phyloP scores from a whole-genome alignment of 2,329 filamentous ascomycete species.

The Ceratocystis alfenasii region DNA sequence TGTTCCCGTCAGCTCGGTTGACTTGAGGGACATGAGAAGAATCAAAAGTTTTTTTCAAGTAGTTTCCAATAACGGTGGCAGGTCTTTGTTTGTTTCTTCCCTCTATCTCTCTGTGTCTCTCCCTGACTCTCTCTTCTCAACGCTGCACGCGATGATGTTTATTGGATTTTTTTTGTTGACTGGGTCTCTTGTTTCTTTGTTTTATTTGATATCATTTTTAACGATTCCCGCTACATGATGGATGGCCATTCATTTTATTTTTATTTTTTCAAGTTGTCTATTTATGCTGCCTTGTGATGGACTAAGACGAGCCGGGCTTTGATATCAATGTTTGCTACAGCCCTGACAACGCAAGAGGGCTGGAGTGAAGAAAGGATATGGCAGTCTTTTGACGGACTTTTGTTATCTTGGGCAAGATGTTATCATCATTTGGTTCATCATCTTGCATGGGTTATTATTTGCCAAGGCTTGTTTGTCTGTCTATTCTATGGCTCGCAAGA shows the following conservation, averaged over 20 bases:
- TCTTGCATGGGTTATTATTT: no score
- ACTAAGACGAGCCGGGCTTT: neutral
- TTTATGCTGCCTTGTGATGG: constrained; percentile 2
- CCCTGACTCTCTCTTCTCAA: constrained; percentile 13
- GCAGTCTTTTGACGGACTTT: no score
- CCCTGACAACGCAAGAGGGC: no score
- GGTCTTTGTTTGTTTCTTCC: constrained; percentile 20
- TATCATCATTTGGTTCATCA: no score
- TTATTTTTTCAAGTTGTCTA: constrained; percentile 1
- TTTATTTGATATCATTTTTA: constrained; percentile 20
- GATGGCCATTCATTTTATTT: constrained; percentile 15
- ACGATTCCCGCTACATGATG: constrained; percentile 10
- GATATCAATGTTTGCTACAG: no score
- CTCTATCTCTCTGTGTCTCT: constrained; percentile 12
- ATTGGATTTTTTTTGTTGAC: constrained; percentile 15
- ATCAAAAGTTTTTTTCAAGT: constrained; percentile 19
- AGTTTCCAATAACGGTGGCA: constrained; percentile 19
- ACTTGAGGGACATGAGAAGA: neutral
- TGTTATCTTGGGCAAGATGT: no score
- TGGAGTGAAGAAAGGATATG: no score
- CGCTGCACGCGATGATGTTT: constrained; percentile 7
- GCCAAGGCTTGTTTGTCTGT: no score
- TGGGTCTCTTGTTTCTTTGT: constrained; percentile 13
- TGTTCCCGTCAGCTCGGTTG: neutral
- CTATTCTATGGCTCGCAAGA: no score